Evolutionary conservation across 225 moss, liverwort and hornwort genomes (phyloP), one percentile per base, ranked within the genome.

Genomic region (Antitrichia curtipendula): DNA sequence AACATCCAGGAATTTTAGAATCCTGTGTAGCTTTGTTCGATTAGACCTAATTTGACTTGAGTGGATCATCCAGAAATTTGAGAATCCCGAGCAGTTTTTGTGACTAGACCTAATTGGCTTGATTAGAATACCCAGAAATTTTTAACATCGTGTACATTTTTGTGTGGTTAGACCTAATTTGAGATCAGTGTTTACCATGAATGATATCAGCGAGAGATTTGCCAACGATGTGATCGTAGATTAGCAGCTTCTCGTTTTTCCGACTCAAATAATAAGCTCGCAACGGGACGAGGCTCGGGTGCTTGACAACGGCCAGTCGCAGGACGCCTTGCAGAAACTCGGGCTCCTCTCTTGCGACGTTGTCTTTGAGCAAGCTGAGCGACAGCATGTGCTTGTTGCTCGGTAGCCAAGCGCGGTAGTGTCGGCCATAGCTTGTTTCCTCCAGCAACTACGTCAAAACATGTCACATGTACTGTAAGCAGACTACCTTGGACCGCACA

Each of bases 191-290:
- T 56, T 32, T 84, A 92, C 92, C 88, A 27, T 89, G 92, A 59
- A 92, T 83, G 75, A 84, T 84, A 87, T 92, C 88, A 82, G 89
- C 75, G 52, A 92, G 92, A 53, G 86, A 64, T 47, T 72, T 85
- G 81, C 88, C 91, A 59, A 70, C 79, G 73, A 86, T 70, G 34
- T 91, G 86, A 75, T 91, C 88, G 52, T 71, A 89, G 71, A 92
- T 89, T 47, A 92, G 89, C 81, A 89, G 80, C 75, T 92, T 89
- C 86, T 92, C 89, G 73, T 84, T 81, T 40, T 32, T 80, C 15
- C 56, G 77, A 75, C 92, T 92, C 60, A 91, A 71, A 70, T 92
- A 89, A 59, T 91, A 92, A 65, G 89, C 90, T 80, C 86, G 89
- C 65, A 91, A 80, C 16, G 91, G 75, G 63, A 91, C 86, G 32